Evolutionary conservation across 306 rosid species (phyloP), one percentile per base, ranked within the genome.

Genomic region (Ammopiptanthus mongolicus): DNA sequence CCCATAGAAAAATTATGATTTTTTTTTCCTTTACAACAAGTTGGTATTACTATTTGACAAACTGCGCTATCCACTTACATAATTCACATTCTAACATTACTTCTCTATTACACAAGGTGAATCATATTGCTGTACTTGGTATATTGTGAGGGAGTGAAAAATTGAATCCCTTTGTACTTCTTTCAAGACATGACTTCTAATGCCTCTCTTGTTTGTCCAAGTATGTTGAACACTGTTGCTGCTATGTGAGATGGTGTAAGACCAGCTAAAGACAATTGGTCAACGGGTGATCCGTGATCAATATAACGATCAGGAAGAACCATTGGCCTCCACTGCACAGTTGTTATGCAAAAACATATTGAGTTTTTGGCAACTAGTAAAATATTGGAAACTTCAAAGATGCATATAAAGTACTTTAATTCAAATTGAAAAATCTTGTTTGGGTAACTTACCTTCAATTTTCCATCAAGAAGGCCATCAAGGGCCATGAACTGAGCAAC

Each of bases 401-500:
- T 19, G 22, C 37, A 69, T 58, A 57, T 18, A 21, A 25, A 25
- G 28, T 56, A 17, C 50, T 47, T 56, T 17, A 46, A 37, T 61
- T 61, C 23, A 42, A 14, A 23, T 12, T 71, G 50, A 14, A 29
- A 60, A 46, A 4, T 12, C 3, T 8, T 52, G 57, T 66, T 58
- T 52, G 6, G 64, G 29, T 55, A 1, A 37, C 58, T 1, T 78
- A 95, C 99, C 96, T 85, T 95, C 46, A 92, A 58, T 25, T 89
- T 85, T 17, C 96, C 93, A 71, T 95, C 99, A 29, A 95, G 89
- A 69, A 95, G 99, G 55, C 98, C 99, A 78, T 95, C 98, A 44
- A 95, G 97, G 62, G 99, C 96, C 84, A 95, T 76, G 83, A 95
- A 95, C 78, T 95, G 99, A 62, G 80, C 96, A 80, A 96, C 99